phyloP scores from a whole-genome alignment of 1,284 basidiomycete genomes.

The Ceratobasidium sp. region DNA sequence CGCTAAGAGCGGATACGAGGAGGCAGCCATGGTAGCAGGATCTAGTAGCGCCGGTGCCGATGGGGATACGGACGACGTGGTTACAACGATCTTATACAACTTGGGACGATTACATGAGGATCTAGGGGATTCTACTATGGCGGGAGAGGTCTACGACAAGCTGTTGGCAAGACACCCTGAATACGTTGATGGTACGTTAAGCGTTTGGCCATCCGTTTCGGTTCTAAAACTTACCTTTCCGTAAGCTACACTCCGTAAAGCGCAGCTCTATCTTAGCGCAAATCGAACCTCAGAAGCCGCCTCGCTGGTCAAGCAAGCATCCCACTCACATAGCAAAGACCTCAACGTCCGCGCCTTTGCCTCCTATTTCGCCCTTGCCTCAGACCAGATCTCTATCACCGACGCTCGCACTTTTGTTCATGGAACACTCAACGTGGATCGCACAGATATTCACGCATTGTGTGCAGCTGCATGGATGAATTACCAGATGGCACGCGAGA shows the following conservation, averaged over 20 bases:
- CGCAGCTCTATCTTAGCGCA: slow-evolving; percentile 72
- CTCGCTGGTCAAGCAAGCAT: slow-evolving; percentile 84
- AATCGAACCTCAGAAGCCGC: slow-evolving; percentile 82
- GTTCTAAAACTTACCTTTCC: slow-evolving; percentile 35
- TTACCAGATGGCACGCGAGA: slow-evolving; percentile 85
- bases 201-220: neutral
- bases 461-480: slow-evolving; percentile 87
- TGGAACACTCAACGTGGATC: slow-evolving; percentile 80
- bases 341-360: slow-evolving; percentile 85
- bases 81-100: slow-evolving; percentile 87
- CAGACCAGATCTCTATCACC: slow-evolving; percentile 51
- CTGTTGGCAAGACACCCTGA: slow-evolving; percentile 86
- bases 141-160: slow-evolving; percentile 85
- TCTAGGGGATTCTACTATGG: slow-evolving; percentile 70
- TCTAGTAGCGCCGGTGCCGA: slow-evolving; percentile 51
- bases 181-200: slow-evolving; percentile 84
- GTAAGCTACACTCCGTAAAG: slow-evolving; percentile 87
- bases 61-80: slow-evolving; percentile 61
- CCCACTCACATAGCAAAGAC: slow-evolving; percentile 71
- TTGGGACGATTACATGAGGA: slow-evolving; percentile 89
- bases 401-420: slow-evolving; percentile 86
- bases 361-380: slow-evolving; percentile 78
- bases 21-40: slow-evolving; percentile 66
- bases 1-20: slow-evolving; percentile 69
- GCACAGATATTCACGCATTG: slow-evolving; percentile 88